A percentile compares a stretch with the other conserved stretches of the same genome.
phyloP scores from a whole-genome alignment of 371 early-diverging fungal species.

The Actinomortierella wolfii region DNA sequence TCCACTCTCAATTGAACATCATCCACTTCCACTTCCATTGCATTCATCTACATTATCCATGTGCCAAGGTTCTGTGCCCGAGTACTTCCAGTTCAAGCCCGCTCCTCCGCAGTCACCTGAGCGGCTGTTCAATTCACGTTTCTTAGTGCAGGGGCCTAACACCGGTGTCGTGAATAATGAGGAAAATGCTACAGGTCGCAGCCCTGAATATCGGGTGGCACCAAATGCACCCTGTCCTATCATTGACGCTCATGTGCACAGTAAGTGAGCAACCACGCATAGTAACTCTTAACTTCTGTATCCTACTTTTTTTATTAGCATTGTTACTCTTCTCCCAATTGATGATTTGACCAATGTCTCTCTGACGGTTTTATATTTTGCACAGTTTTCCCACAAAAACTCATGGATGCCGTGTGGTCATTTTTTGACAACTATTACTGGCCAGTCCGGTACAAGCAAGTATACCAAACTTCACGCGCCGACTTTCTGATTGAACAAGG shows the following conservation, averaged over 20 bases:
- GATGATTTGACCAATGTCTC: background rate
- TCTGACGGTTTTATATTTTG: background rate
- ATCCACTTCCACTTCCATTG: too few relatives aligned
- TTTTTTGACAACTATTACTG: slow-evolving; percentile 46
- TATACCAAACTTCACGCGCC: slow-evolving; percentile 24
- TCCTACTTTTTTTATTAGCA: background rate
- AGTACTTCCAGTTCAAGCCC: slow-evolving; percentile 28
- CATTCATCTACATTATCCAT: slow-evolving; percentile 9
- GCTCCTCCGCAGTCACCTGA: slow-evolving; percentile 22
- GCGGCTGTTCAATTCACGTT: slow-evolving; percentile 17
- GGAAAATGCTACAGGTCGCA: background rate
- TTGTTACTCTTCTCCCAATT: background rate
- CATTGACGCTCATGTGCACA: slow-evolving; percentile 48
- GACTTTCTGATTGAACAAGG: slow-evolving; percentile 43
- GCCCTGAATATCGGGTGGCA: slow-evolving; percentile 18
- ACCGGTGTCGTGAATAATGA: too few relatives aligned
- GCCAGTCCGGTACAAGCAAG: slow-evolving; percentile 43
- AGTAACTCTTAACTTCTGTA: slow-evolving; percentile 7
- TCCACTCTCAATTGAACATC: too few relatives aligned
- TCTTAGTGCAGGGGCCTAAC: slow-evolving; percentile 18
- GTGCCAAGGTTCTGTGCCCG: slow-evolving; percentile 33
- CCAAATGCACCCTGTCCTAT: slow-evolving; percentile 29
- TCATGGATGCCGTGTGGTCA: slow-evolving; percentile 48
- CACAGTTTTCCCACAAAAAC: slow-evolving; percentile 35
- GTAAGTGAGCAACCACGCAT: too few relatives aligned